These are phyloP conservation scores for Babjeviella inositovora DNA, from an alignment of 805 yeast genomes.

Conservation along the genomic window DNA sequence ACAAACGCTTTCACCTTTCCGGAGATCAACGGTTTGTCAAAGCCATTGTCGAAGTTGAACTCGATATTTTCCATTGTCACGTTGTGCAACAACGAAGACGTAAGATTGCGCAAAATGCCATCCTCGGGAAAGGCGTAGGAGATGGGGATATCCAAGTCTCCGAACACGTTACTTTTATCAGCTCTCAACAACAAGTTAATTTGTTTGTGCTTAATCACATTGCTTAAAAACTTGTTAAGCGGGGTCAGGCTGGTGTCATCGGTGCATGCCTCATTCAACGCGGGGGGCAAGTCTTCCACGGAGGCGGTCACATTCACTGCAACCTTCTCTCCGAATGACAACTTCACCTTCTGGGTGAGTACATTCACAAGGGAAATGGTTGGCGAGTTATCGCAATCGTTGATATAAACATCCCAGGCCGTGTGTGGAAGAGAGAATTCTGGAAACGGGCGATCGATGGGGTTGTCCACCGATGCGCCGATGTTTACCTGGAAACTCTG, in stretches of 20 bases:
- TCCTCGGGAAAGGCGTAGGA: slow-evolving; percentile 5
- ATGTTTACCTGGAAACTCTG: slow-evolving; percentile 9
- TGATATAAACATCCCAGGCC: slow-evolving; percentile 15
- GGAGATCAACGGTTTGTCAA: slow-evolving; percentile 14
- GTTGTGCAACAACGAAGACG: slow-evolving; percentile 12
- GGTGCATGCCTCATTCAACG: slow-evolving; percentile 4
- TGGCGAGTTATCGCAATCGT: slow-evolving; percentile 15
- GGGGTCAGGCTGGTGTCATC: slow-evolving; percentile 3
- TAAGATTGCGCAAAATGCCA: slow-evolving; percentile 5
- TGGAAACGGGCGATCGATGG: slow-evolving; percentile 5
- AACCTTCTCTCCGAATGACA: slow-evolving; percentile 2
- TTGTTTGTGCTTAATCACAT: slow-evolving; percentile 2
- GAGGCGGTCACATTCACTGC: slow-evolving; percentile 4
- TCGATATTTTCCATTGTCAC: slow-evolving; percentile 17
- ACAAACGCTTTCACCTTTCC: slow-evolving; percentile 18
- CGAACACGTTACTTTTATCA: slow-evolving; percentile 2
- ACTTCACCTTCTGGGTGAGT: slow-evolving; percentile 7
- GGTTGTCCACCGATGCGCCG: slow-evolving; percentile 6
- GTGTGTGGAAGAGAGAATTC: slow-evolving; percentile 13
- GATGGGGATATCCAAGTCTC: slow-evolving; percentile 3
- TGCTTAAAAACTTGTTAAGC: slow-evolving; percentile 4
- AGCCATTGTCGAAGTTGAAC: slow-evolving; percentile 15
- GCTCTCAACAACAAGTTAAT: slow-evolving; percentile 4
- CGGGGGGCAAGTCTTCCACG: slow-evolving; percentile 2
- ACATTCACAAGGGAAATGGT: slow-evolving; percentile 11